These are phyloP conservation scores for Laguncularia racemosa DNA, from an alignment of 345 rosid genomes.

Conservation along the genomic window DNA sequence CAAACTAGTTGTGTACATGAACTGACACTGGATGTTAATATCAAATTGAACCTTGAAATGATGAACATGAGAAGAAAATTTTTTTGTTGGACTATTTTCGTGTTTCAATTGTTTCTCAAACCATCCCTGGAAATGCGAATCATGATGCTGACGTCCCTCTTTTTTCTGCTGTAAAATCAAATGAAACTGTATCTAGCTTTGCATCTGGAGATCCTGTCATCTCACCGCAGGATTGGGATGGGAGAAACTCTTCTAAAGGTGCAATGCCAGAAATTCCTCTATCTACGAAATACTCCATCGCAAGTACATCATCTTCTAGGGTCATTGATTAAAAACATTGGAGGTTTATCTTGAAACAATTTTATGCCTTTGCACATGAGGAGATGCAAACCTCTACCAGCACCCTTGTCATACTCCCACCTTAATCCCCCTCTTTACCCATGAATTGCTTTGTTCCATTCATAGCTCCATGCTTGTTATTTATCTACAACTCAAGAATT, in stretches of 20 bases:
- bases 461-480: too few species aligned
- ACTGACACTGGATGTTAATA: conserved; percentile 50
- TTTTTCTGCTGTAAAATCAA: conserved; percentile 39
- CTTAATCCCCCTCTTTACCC: too few species aligned
- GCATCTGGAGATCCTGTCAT: conserved; percentile 25
- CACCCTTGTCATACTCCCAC: too few species aligned
- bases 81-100: conserved; percentile 50
- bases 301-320: conserved; percentile 16
- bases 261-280: conserved; percentile 26
- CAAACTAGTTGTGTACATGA: conserved; percentile 50
- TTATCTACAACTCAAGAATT: too few species aligned
- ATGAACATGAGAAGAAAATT: conserved; percentile 37
- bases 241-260: conserved; percentile 26
- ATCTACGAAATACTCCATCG: conserved; percentile 17
- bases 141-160: conserved; percentile 44
- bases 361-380: conserved; percentile 42
- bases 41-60: conserved; percentile 39
- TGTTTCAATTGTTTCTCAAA: conserved; percentile 54
- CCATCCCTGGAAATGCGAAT: conserved; percentile 32
- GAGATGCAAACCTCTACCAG: too few species aligned
- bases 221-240: conserved; percentile 25
- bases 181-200: conserved; percentile 28
- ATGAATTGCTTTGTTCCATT: too few species aligned
- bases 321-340: conserved; percentile 28
- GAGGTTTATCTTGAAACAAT: conserved; percentile 56